phyloP scores from a whole-genome alignment of 208 protist genomes.

The Leptomonas seymouri region DNA sequence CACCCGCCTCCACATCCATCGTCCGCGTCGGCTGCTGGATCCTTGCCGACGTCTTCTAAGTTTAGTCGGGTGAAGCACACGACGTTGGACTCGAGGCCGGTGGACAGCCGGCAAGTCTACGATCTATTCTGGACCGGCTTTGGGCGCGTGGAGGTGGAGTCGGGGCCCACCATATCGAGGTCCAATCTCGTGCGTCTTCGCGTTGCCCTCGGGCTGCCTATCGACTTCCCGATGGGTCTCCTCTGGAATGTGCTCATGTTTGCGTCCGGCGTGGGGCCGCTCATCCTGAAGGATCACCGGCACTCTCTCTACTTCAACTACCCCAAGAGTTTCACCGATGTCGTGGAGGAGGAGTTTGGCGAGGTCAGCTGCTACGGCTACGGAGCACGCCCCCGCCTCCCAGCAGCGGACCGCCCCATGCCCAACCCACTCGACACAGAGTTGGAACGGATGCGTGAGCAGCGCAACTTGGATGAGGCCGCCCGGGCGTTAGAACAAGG shows the following conservation, averaged over 20 bases:
- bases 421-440: constrained; percentile 17
- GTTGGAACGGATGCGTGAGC: constrained; percentile 11
- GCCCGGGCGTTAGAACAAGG: constrained; percentile 2
- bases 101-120: constrained; percentile 30
- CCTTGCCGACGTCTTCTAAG: constrained; percentile 1
- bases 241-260: constrained; percentile 82
- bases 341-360: constrained; percentile 42
- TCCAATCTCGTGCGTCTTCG: constrained; percentile 45
- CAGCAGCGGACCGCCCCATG: neutral
- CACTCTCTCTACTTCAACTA: constrained; percentile 38
- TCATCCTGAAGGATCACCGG: constrained; percentile 42
- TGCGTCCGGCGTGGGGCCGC: constrained; percentile 48
- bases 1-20: neutral
- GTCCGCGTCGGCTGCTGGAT: neutral
- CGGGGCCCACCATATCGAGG: constrained; percentile 48
- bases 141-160: constrained; percentile 81
- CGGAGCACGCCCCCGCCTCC: constrained; percentile 9
- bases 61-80: neutral
- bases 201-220: constrained; percentile 46
- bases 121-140: constrained; percentile 68
- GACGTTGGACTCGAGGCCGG: neutral
- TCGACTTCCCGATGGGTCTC: constrained; percentile 54
- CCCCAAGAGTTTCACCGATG: constrained; percentile 48
- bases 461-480: neutral
- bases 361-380: constrained; percentile 40